phyloP scores from a whole-genome alignment of 306 rosid species.

The Pterocarpus macrocarpus region DNA sequence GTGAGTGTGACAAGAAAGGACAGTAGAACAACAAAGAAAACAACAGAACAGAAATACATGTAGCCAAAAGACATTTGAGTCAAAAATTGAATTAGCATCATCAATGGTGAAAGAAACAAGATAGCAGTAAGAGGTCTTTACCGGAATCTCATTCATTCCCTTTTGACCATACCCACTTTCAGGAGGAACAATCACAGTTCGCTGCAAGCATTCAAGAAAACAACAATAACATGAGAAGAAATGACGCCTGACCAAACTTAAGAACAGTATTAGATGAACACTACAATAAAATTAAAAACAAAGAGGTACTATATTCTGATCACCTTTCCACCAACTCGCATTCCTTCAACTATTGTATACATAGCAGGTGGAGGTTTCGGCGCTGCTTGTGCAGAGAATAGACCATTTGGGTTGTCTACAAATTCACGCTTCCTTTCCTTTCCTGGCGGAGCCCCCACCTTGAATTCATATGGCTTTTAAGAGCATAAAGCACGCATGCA shows the following conservation, averaged over 20 bases:
- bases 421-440: conserved; percentile 94
- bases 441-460: conserved; percentile 88
- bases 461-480: conserved; percentile 84
- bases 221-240: not conserved
- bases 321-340: conserved; percentile 95
- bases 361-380: conserved; percentile 94
- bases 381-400: conserved; percentile 96
- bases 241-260: conserved; percentile 2
- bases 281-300: not conserved
- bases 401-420: conserved; percentile 91
- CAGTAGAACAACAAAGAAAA: no score
- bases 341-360: conserved; percentile 82
- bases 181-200: conserved; percentile 90
- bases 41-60: no score
- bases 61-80: not conserved
- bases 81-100: conserved; percentile 3
- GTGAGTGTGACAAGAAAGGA: not conserved
- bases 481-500: conserved; percentile 44
- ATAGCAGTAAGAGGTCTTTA: conserved; percentile 46
- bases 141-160: conserved; percentile 96
- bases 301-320: not conserved
- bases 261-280: not conserved
- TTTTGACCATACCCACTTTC: conserved; percentile 80
- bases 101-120: conserved; percentile 1
- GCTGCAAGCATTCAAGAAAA: conserved; percentile 60